Percentiles rank a stretch among this genome's conserved stretches.
phyloP scores from a whole-genome alignment of 495 filamentous ascomycete genomes.

The Parmelia sp. region DNA sequence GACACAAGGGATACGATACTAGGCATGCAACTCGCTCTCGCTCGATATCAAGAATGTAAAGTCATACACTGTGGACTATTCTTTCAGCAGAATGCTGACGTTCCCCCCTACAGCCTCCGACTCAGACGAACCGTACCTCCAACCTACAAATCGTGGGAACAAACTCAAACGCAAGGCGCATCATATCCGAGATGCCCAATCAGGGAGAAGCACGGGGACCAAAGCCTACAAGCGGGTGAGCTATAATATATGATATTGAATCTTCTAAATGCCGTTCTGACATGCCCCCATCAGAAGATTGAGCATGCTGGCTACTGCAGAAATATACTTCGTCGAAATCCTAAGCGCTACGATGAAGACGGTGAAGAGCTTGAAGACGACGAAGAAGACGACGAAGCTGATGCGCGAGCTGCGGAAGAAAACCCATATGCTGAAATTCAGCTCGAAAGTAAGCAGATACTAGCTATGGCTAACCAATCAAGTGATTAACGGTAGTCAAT shows the following conservation, averaged over 20 bases:
- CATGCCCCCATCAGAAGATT: slow-evolving; percentile 52
- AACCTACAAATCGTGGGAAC: slow-evolving; percentile 81
- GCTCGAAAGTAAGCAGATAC: slow-evolving; percentile 63
- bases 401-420: slow-evolving; percentile 63
- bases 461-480: neutral
- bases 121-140: slow-evolving; percentile 74
- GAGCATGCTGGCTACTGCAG: slow-evolving; percentile 80
- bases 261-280: slow-evolving; percentile 9
- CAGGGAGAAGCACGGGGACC: slow-evolving; percentile 62
- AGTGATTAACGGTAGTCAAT: slow-evolving; percentile 5
- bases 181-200: slow-evolving; percentile 69
- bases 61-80: neutral
- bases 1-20: slow-evolving; percentile 72
- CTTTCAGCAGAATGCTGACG: slow-evolving; percentile 3
- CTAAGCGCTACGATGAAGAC: slow-evolving; percentile 69
- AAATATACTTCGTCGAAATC: slow-evolving; percentile 74
- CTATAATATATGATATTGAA: neutral
- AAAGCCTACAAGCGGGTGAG: slow-evolving; percentile 78
- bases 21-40: slow-evolving; percentile 67
- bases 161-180: slow-evolving; percentile 80
- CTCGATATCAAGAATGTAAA: slow-evolving; percentile 55
- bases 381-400: slow-evolving; percentile 71
- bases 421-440: slow-evolving; percentile 78
- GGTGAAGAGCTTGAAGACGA: slow-evolving; percentile 76
- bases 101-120: slow-evolving; percentile 58